Conservation (phyloP, 2,329 filamentous ascomycete genomes). For the Alternaria atra region DNA sequence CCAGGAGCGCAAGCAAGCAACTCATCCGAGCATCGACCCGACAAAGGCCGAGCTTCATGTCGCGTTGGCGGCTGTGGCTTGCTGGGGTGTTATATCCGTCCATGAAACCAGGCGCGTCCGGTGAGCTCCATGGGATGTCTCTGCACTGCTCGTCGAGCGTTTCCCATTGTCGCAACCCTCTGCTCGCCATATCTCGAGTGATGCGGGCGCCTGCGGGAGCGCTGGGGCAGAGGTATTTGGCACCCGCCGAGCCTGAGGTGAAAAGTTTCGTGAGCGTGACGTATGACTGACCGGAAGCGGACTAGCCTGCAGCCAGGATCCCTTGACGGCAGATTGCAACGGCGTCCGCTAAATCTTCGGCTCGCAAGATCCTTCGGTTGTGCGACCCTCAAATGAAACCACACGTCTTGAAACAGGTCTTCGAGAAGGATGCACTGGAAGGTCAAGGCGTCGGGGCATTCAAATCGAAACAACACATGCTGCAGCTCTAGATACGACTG, state of each 20-base stretch:
- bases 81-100: constrained; percentile 33
- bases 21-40: constrained; percentile 32
- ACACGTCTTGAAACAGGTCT: constrained; percentile 22
- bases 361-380: constrained; percentile 17
- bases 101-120: constrained; percentile 27
- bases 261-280: constrained; percentile 30
- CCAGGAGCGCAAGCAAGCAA: constrained; percentile 22
- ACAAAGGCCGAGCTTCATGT: constrained; percentile 27
- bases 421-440: constrained; percentile 22
- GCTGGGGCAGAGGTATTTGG: neutral
- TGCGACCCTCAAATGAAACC: constrained; percentile 21
- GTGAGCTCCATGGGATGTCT: constrained; percentile 10
- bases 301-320: constrained; percentile 15
- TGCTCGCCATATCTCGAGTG: neutral
- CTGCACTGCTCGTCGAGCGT: neutral
- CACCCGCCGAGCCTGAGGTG: constrained; percentile 13
- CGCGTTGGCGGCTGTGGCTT: constrained; percentile 33
- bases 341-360: constrained; percentile 24
- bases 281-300: constrained; percentile 13
- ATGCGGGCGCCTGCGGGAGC: neutral
- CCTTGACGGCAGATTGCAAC: constrained; percentile 18
- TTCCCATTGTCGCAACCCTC: neutral
- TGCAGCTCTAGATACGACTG: constrained; percentile 15
- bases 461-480: constrained; percentile 23
- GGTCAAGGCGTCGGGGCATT: constrained; percentile 14